phyloP scores from a whole-genome alignment of 257 asterid species.

The Ligustrum vulgare region DNA sequence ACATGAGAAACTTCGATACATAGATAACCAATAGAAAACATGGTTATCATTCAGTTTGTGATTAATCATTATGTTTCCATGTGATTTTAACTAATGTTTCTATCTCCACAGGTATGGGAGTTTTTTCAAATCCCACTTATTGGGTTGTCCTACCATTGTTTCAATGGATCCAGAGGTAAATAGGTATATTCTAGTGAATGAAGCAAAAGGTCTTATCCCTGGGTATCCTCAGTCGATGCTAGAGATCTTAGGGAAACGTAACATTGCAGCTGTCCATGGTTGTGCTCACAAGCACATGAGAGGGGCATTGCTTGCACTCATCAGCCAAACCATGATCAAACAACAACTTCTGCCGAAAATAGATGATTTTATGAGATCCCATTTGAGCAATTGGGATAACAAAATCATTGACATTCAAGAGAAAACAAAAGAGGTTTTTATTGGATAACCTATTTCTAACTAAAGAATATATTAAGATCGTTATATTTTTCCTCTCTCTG shows the following conservation, averaged over 20 bases:
- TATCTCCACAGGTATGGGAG: slow-evolving; percentile 61
- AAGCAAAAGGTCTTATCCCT: slow-evolving; percentile 84
- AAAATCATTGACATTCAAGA: slow-evolving; percentile 77
- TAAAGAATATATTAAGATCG: slow-evolving; percentile 7
- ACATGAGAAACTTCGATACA: slow-evolving; percentile 3
- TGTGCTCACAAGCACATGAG: slow-evolving; percentile 75
- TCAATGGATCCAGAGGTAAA: slow-evolving; percentile 89
- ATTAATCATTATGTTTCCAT: not conserved
- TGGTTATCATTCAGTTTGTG: not conserved
- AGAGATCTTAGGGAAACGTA: slow-evolving; percentile 75
- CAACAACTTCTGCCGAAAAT: slow-evolving; percentile 70
- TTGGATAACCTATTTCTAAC: slow-evolving; percentile 21
- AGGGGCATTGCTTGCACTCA: slow-evolving; percentile 71
- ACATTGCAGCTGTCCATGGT: slow-evolving; percentile 84
- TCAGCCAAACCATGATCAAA: slow-evolving; percentile 70
- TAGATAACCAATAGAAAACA: not conserved
- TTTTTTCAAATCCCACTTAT: slow-evolving; percentile 76
- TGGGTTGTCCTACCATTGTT: slow-evolving; percentile 80
- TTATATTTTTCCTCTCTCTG: slow-evolving; percentile 28
- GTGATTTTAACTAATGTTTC: slow-evolving; percentile 2
- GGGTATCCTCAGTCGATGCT: slow-evolving; percentile 89
- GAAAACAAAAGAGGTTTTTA: slow-evolving; percentile 64
- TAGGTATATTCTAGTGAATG: slow-evolving; percentile 69
- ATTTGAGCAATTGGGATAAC: slow-evolving; percentile 61
- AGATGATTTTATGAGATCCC: slow-evolving; percentile 66